phyloP scores from a whole-genome alignment of 2,329 filamentous ascomycete genomes.

The Claviceps sorghi region DNA sequence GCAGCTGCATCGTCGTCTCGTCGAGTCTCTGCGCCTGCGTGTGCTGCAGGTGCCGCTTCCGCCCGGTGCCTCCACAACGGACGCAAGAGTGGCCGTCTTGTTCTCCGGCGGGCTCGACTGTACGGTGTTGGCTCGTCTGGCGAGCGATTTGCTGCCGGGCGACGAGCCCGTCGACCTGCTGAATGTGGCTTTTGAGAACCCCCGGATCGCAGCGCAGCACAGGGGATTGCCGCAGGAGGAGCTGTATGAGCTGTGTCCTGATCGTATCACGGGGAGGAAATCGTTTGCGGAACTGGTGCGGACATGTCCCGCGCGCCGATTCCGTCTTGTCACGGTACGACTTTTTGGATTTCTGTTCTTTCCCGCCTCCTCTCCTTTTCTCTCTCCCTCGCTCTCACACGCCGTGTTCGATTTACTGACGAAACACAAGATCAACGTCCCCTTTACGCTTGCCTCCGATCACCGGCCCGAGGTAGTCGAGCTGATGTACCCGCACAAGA shows the following conservation, averaged over 20 bases:
- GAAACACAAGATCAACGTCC: constrained; percentile 51
- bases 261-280: constrained; percentile 71
- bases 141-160: constrained; percentile 58
- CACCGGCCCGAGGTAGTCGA: constrained; percentile 57
- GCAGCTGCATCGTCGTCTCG: constrained; percentile 38
- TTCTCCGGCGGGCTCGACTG: constrained; percentile 95
- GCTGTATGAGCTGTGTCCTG: constrained; percentile 73
- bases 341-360: too few relatives aligned
- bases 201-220: constrained; percentile 49
- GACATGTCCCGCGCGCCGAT: constrained; percentile 55
- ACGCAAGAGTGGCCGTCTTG: constrained; percentile 56
- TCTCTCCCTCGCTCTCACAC: background rate
- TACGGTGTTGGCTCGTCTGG: constrained; percentile 67
- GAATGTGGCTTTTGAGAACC: constrained; percentile 96
- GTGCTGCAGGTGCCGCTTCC: constrained; percentile 51
- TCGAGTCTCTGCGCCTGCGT: constrained; percentile 47
- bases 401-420: background rate
- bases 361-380: background rate
- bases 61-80: constrained; percentile 20
- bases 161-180: constrained; percentile 68
- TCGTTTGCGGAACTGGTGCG: constrained; percentile 60
- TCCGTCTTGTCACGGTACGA: constrained; percentile 65
- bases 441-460: constrained; percentile 56
- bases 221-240: constrained; percentile 18
- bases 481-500: constrained; percentile 85